Conservation (phyloP, 176 grass and related monocot genomes). For the Hordeum vulgare region MorexV3_pseudomolecules_assembly NC_058524.1:57832552-57833051, state of each 20-base stretch:
- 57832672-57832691: not conserved
- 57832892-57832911: not conserved
- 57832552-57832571: conserved; percentile 36
- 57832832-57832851: not conserved
- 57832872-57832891: not conserved
- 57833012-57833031: not conserved
- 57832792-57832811: not conserved
- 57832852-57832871: not conserved
- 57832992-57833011: too few relatives aligned
- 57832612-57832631: not conserved
- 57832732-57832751: not conserved
- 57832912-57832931: not conserved
- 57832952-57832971: not conserved
- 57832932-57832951: not conserved
- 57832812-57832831: not conserved
- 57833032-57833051: not conserved
- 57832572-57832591: conserved; percentile 8
- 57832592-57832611: not conserved
- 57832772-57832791: not conserved
- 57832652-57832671: not conserved
- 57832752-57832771: not conserved
- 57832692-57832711: not conserved
- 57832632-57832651: not conserved
- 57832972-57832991: too few relatives aligned
- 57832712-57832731: not conserved